Evolutionary conservation across 495 filamentous ascomycete species (phyloP).

Genomic region (Podospora australis): DNA sequence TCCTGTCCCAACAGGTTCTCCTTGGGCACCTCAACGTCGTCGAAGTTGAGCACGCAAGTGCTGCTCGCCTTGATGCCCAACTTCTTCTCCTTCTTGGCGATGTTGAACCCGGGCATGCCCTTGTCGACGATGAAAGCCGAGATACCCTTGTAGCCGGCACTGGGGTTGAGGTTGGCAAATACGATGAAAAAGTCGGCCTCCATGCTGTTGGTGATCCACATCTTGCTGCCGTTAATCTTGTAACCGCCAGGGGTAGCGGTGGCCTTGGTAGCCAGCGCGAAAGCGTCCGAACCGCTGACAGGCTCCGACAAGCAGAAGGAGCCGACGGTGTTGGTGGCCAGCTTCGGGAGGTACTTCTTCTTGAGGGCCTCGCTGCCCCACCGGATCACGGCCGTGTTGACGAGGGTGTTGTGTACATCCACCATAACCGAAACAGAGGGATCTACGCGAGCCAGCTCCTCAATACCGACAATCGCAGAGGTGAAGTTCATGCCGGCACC

Average conservation of each 20-base stretch:
- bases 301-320: conserved; percentile 97
- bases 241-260: conserved; percentile 68
- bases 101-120: conserved; percentile 77
- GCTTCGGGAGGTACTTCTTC: conserved; percentile 76
- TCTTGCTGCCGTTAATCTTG: conserved; percentile 85
- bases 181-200: conserved; percentile 96
- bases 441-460: conserved; percentile 91
- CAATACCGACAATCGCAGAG: conserved; percentile 88
- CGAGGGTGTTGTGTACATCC: conserved; percentile 96
- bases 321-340: conserved; percentile 86
- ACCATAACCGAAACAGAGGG: conserved; percentile 89
- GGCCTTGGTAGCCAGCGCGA: conserved; percentile 86
- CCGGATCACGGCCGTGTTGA: conserved; percentile 88
- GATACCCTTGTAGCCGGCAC: conserved; percentile 90
- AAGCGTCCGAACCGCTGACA: conserved; percentile 88
- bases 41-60: conserved; percentile 96
- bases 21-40: conserved; percentile 85
- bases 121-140: conserved; percentile 95
- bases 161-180: conserved; percentile 88
- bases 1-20: conserved; percentile 82
- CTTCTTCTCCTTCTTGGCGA: conserved; percentile 99
- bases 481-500: conserved; percentile 99
- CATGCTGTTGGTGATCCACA: conserved; percentile 98
- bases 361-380: conserved; percentile 70
- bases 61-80: conserved; percentile 90